phyloP scores from a whole-genome alignment of 331 rosid species.

The Malus hybrid region DNA sequence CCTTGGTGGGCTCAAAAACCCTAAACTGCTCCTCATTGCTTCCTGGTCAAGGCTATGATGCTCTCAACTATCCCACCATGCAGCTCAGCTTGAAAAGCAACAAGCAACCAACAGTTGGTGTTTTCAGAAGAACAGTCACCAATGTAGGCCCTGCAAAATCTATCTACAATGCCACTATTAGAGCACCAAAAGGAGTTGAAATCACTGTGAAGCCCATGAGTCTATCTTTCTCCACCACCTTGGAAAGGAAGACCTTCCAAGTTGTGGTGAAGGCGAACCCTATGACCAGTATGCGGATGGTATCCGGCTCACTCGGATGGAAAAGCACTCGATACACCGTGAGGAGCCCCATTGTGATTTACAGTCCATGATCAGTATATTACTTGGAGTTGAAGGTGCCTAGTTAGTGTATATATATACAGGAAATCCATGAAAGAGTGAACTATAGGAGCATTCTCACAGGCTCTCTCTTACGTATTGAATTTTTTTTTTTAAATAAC shows the following conservation, averaged over 20 bases:
- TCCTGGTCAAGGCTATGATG: slow-evolving; percentile 65
- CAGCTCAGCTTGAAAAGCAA: slow-evolving; percentile 40
- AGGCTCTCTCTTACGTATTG: background rate
- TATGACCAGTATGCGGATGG: slow-evolving; percentile 25
- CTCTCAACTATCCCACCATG: slow-evolving; percentile 71
- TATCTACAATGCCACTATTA: slow-evolving; percentile 46
- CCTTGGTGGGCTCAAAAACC: slow-evolving; percentile 35
- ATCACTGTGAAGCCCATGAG: slow-evolving; percentile 44
- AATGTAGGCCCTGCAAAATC: slow-evolving; percentile 61
- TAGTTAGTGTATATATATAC: background rate
- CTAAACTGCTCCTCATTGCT: slow-evolving; percentile 56
- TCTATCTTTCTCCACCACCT: slow-evolving; percentile 32
- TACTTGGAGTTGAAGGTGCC: background rate
- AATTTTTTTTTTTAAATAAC: background rate
- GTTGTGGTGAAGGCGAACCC: slow-evolving; percentile 63
- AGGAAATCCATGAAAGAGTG: background rate
- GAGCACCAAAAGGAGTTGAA: slow-evolving; percentile 54
- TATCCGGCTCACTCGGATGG: slow-evolving; percentile 72
- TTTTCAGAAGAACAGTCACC: slow-evolving; percentile 62
- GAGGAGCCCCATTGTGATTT: slow-evolving; percentile 69
- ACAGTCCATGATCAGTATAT: slow-evolving; percentile 19
- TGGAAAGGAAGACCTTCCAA: slow-evolving; percentile 56
- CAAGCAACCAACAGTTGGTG: slow-evolving; percentile 19
- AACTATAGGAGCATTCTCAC: background rate
- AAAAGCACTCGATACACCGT: slow-evolving; percentile 35